Evolutionary conservation across 805 yeast species (phyloP), one percentile per base, ranked within the genome.

Genomic region (Myxozyma monticola): DNA sequence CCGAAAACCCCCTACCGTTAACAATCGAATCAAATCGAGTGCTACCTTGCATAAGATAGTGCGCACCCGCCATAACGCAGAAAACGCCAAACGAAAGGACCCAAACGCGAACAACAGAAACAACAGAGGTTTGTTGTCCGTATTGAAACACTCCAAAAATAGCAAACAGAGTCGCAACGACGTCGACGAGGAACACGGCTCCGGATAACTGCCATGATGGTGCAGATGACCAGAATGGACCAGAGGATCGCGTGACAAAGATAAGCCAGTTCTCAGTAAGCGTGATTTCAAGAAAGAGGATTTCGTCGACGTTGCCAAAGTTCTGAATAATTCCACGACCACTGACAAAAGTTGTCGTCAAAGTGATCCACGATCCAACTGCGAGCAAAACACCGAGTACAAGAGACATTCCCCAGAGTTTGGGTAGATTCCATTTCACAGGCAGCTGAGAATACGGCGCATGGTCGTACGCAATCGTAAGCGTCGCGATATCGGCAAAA

Each of bases 141-240:
- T 87, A 95, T 62, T 95, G 85, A 91, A 95, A 88, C 96, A 96
- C 89, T 66, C 96, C 96, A 83, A 88, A 89, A 69, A 88, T 74
- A 67, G 88, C 76, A 83, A 88, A 89, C 81, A 86, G 79, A 59
- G 96, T 89, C 62, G 96, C 95, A 66, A 89, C 75, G 78, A 88
- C 74, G 75, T 88, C 96, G 70, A 88, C 96, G 69, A 75, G 74
- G 70, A 87, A 78, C 65, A 88, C 96, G 66, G 96, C 96, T 77
- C 95, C 95, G 65, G 93, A 64, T 76, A 88, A 82, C 79, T 88
- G 96, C 96, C 96, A 89, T 42, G 96, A 89, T 77, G 96, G 96
- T 54, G 78, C 67, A 40, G 96, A 88, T 54, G 96, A 85, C 96
- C 96, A 89, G 93, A 89, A 89, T 69, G 96, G 96, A 79, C 96